Base-by-base conservation (phyloP, 768 basidiomycete genomes). In the Phaffia australis region DNA sequence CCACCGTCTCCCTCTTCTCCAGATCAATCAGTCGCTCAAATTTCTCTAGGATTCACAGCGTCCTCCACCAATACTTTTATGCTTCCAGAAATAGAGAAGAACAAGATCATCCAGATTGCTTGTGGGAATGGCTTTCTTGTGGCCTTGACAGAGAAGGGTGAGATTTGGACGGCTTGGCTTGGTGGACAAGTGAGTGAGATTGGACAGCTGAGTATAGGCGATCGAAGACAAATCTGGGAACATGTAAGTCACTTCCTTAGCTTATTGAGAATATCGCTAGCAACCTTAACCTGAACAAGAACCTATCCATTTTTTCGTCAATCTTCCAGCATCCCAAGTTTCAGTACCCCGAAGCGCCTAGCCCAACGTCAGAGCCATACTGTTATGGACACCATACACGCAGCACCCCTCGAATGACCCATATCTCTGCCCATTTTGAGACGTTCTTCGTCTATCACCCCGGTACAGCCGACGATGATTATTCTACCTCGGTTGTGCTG, bases 391-490 rank as follows among this genome's bases (percentile, higher is more conserved):
- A n/a, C n/a, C n/a, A n/a, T n/a, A n/a, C n/a, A n/a, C n/a, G n/a
- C n/a, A n/a, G n/a, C n/a, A n/a, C n/a, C 1, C 70, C 73, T 18
- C 46, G 52, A 27, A 75, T 76, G 66, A 71, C 72, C 4, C 75
- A 93, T 85, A 82, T 98, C 62, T 85, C 92, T 19, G 93, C 88
- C 3, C 86, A 89, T 71, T 66, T 87, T 76, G 71, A 79, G 63
- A 85, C 86, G 42, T 92, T 95, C 74, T 83, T 87, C 60, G 90
- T 73, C 1, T 78, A 76, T 63, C 55, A 27, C 30, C 54, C 60
- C 8, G 65, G 65, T 29, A 49, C 65, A 23, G n/a, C 54, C 8
- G 1, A 2, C 6, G 64, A 65, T 57, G 56, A 50, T 21, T 61
- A 46, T 29, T 73, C 80, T 3, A 79, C 80, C 58, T 88, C 87